phyloP scores from a whole-genome alignment of 495 filamentous ascomycete genomes.

The Ascobolus immersus region DNA sequence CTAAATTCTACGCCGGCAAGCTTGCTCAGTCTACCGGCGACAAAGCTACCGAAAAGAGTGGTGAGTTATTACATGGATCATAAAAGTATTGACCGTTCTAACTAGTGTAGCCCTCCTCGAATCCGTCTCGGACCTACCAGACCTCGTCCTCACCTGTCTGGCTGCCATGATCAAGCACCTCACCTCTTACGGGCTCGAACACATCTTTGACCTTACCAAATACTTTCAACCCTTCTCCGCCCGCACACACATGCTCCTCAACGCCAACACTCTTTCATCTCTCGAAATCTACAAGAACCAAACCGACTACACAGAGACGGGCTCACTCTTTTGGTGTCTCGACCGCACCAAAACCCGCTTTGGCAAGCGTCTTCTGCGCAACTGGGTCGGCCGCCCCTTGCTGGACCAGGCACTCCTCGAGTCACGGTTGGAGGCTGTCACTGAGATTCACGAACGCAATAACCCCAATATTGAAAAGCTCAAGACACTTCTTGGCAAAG shows the following conservation, averaged over 20 bases:
- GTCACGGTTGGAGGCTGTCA: slow-evolving; percentile 64
- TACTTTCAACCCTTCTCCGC: slow-evolving; percentile 95
- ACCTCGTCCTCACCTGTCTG: slow-evolving; percentile 70
- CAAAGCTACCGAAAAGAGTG: slow-evolving; percentile 18
- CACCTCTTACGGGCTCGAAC: slow-evolving; percentile 76
- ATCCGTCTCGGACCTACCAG: slow-evolving; percentile 61
- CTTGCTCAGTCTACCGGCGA: slow-evolving; percentile 22
- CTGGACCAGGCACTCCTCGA: slow-evolving; percentile 54
- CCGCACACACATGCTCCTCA: slow-evolving; percentile 83
- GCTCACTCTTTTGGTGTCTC: slow-evolving; percentile 84
- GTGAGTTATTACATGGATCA: slow-evolving; percentile 13
- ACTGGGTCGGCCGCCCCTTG: slow-evolving; percentile 85
- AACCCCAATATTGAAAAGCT: slow-evolving; percentile 46
- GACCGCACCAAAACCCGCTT: slow-evolving; percentile 82
- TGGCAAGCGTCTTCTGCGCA: slow-evolving; percentile 63
- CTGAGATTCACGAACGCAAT: slow-evolving; percentile 53
- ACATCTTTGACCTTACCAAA: slow-evolving; percentile 89
- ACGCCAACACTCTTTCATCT: slow-evolving; percentile 81
- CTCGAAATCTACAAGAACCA: slow-evolving; percentile 90
- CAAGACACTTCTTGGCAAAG: slow-evolving; percentile 37
- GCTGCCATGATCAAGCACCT: slow-evolving; percentile 94
- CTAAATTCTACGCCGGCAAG: slow-evolving; percentile 80
- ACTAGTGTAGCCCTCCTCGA: slow-evolving; percentile 33
- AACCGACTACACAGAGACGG: slow-evolving; percentile 63
- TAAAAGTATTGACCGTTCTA: slow-evolving; percentile 18